Conservation (phyloP, 768 basidiomycete species). For the Pholiota molesta region DNA sequence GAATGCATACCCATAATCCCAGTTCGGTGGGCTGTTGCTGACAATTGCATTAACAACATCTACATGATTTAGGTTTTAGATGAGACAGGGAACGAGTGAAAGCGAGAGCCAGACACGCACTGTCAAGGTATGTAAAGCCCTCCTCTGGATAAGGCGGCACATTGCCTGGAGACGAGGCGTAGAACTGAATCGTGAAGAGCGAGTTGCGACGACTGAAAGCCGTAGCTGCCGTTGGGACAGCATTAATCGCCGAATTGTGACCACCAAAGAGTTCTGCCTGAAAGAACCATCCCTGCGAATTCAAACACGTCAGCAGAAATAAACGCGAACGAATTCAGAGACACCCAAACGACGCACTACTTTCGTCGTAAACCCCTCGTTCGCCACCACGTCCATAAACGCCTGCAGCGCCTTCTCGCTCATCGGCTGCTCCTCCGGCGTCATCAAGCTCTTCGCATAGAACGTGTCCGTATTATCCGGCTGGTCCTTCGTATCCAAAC, state of each 20-base stretch:
- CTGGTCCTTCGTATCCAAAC: conserved; percentile 30
- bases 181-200: conserved; percentile 48
- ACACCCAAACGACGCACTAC: no score
- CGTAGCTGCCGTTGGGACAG: conserved; percentile 34
- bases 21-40: conserved; percentile 37
- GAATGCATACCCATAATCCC: conserved; percentile 39
- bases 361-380: conserved; percentile 38
- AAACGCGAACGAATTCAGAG: no score
- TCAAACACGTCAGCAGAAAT: no score
- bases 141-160: conserved; percentile 39
- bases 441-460: conserved; percentile 48
- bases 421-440: conserved; percentile 36
- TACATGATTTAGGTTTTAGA: conserved; percentile 6
- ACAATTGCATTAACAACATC: conserved; percentile 37
- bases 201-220: conserved; percentile 43
- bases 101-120: conserved; percentile 8
- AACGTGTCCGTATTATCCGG: conserved; percentile 41
- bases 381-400: conserved; percentile 42
- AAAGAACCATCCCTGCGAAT: conserved; percentile 28
- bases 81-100: neutral
- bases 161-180: conserved; percentile 39
- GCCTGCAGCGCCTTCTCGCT: conserved; percentile 33
- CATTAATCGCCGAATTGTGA: conserved; percentile 42
- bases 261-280: conserved; percentile 44
- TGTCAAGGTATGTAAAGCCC: conserved; percentile 44